phyloP scores from a whole-genome alignment of 2,329 filamentous ascomycete species.

The Alternaria angustiovoidea region DNA sequence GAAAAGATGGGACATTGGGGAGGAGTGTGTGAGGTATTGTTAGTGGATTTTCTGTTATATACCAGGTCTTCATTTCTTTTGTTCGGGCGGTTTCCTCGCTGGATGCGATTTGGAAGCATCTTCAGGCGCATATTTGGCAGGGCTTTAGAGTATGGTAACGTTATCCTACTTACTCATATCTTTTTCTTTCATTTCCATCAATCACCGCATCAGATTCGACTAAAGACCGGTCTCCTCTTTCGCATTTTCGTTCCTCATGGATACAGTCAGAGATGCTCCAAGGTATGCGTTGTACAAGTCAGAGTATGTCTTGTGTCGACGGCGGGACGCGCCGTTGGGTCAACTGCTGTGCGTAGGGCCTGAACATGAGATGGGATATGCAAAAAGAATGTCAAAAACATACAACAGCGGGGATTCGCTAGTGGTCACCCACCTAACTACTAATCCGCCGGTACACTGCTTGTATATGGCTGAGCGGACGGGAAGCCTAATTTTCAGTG shows the following conservation, averaged over 20 bases:
- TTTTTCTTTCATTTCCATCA: too few species aligned
- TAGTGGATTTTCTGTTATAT: not conserved
- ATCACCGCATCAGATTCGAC: not conserved
- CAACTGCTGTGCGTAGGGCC: too few species aligned
- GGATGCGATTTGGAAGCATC: not conserved
- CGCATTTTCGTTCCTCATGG: not conserved
- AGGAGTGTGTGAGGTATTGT: constrained; percentile 9
- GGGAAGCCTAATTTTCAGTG: too few species aligned
- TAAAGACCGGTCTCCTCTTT: not conserved
- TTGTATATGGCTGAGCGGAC: too few species aligned
- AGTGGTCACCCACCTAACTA: too few species aligned
- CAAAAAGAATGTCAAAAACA: too few species aligned
- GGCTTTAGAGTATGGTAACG: not conserved
- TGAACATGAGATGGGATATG: too few species aligned
- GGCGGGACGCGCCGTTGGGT: too few species aligned
- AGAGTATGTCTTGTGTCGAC: too few species aligned
- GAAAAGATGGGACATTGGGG: constrained; percentile 1
- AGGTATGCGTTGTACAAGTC: too few species aligned
- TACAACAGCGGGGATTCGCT: too few species aligned
- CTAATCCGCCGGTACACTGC: too few species aligned
- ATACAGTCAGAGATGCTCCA: not conserved
- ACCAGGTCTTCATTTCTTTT: not conserved
- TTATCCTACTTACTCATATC: not conserved
- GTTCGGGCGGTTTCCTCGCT: not conserved
- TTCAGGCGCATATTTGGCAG: not conserved